Evolutionary conservation across 805 yeast genomes (phyloP).

Genomic region (Myxozyma neotropica): DNA sequence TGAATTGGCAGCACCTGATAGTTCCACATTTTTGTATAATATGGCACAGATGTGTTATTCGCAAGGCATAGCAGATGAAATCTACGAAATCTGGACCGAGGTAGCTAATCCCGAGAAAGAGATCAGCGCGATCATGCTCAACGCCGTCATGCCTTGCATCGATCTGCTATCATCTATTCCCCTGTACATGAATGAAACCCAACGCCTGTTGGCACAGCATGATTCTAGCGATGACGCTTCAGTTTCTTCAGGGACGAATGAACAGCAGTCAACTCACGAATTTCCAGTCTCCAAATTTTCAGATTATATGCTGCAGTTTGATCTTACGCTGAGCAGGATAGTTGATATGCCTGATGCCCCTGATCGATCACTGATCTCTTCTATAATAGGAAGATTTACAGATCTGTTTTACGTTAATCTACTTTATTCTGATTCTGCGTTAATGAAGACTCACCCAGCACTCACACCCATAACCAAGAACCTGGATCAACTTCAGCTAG

Average conservation of each 20-base stretch:
- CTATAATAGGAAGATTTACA: constrained; percentile 14
- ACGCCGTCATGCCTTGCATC: constrained; percentile 6
- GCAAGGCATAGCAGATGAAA: constrained; percentile 1
- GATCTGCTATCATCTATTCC: constrained; percentile 2
- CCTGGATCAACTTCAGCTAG: neutral
- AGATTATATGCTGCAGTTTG: constrained; percentile 1
- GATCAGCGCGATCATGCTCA: neutral
- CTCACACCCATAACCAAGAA: constrained; percentile 5
- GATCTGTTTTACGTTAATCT: constrained; percentile 12
- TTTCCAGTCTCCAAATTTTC: constrained; percentile 7
- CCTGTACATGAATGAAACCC: constrained; percentile 4
- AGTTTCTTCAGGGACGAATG: neutral
- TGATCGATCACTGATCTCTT: constrained; percentile 8
- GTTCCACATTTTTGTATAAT: neutral
- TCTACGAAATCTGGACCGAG: constrained; percentile 5
- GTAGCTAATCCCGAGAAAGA: neutral
- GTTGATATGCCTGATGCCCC: constrained; percentile 14
- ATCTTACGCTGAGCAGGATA: constrained; percentile 2
- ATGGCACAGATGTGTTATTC: neutral
- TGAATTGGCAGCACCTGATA: neutral
- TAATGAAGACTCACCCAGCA: constrained; percentile 20
- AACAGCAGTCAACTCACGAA: neutral
- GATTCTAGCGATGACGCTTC: neutral
- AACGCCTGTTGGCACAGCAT: neutral
- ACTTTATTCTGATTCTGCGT: neutral